Conservation (phyloP, 1,284 basidiomycete species). For the Heterobasidion irregulare region DNA sequence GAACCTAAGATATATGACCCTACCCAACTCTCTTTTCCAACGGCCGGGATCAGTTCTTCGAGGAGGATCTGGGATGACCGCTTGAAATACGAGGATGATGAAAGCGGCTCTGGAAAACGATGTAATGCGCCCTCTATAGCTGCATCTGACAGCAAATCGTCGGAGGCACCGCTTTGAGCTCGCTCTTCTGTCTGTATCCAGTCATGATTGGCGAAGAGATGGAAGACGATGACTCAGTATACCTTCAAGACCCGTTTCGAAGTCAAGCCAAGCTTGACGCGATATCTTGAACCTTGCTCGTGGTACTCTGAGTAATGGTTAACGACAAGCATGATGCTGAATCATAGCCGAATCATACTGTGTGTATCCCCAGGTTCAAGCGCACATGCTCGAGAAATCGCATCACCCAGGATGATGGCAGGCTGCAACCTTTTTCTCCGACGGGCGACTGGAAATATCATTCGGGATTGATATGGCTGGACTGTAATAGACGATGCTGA, state of each 20-base stretch:
- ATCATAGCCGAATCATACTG: not conserved
- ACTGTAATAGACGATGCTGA: not conserved
- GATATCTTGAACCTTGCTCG: not conserved
- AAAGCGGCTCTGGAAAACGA: not conserved
- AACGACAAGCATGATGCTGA: too few relatives aligned
- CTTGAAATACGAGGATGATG: not conserved
- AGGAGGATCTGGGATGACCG: not conserved
- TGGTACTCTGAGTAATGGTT: not conserved
- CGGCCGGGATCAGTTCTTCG: not conserved
- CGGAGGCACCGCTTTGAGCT: not conserved
- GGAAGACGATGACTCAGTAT: not conserved
- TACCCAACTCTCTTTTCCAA: too few relatives aligned
- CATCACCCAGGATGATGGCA: not conserved
- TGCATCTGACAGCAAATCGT: not conserved
- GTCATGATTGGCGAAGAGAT: not conserved
- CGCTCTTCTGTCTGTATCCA: not conserved
- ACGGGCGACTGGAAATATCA: not conserved
- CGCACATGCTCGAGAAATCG: not conserved
- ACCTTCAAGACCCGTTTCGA: not conserved
- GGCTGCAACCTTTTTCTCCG: not conserved
- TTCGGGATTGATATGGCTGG: not conserved
- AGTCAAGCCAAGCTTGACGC: not conserved
- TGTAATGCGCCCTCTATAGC: not conserved
- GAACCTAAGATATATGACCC: too few relatives aligned
- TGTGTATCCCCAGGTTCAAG: not conserved